phyloP scores from a whole-genome alignment of 208 protist species.

The Novymonas esmeraldas region DNA sequence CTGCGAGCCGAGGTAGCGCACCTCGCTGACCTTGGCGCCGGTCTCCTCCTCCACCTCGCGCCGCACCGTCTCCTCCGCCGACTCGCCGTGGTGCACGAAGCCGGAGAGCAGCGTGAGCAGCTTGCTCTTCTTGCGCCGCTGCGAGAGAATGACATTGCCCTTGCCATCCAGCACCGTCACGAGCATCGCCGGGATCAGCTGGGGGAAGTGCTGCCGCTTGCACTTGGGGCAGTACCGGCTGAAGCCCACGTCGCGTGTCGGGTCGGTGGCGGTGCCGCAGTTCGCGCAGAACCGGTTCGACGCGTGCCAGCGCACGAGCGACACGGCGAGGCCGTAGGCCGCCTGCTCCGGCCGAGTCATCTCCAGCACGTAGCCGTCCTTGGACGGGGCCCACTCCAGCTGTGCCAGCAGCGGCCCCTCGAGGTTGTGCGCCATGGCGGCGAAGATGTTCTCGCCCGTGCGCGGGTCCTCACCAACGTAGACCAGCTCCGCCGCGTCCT shows the following conservation, averaged over 20 bases:
- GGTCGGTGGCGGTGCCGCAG: conserved; percentile 35
- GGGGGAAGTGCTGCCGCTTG: conserved; percentile 34
- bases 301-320: conserved; percentile 31
- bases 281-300: conserved; percentile 31
- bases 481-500: conserved; percentile 13
- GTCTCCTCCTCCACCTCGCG: conserved; percentile 70
- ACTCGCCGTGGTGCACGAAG: conserved; percentile 53
- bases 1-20: conserved; percentile 65
- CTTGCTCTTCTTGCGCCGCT: conserved; percentile 25
- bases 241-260: conserved; percentile 22
- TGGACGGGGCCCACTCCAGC: conserved; percentile 19
- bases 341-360: conserved; percentile 23
- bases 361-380: conserved; percentile 18
- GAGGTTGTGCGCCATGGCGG: conserved; percentile 19
- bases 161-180: conserved; percentile 51
- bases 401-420: not conserved
- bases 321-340: conserved; percentile 40
- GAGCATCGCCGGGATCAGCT: conserved; percentile 53
- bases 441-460: conserved; percentile 23
- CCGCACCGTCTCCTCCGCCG: conserved; percentile 52
- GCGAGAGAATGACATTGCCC: conserved; percentile 51
- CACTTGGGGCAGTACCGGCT: conserved; percentile 32
- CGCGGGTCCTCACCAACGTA: conserved; percentile 19
- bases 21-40: conserved; percentile 31
- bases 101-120: conserved; percentile 53